Evolutionary conservation across 345 rosid species (phyloP).

Genomic region (thale cress (Arabidopsis thaliana)): TAIR10.1 NC_003070.9:16999501-17000000

Average conservation of each 20-base stretch:
- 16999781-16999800: slow-evolving; percentile 85
- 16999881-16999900: slow-evolving; percentile 33
- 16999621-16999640: slow-evolving; percentile 47
- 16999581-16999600: slow-evolving; percentile 62
- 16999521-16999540: background rate
- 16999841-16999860: slow-evolving; percentile 87
- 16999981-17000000: background rate
- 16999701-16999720: slow-evolving; percentile 86
- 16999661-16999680: slow-evolving; percentile 53
- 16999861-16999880: slow-evolving; percentile 95
- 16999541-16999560: slow-evolving; percentile 4
- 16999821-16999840: slow-evolving; percentile 73
- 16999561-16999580: slow-evolving; percentile 45
- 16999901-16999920: background rate
- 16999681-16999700: slow-evolving; percentile 65
- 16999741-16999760: slow-evolving; percentile 76
- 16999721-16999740: slow-evolving; percentile 81
- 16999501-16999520: background rate
- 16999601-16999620: slow-evolving; percentile 45
- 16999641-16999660: slow-evolving; percentile 55
- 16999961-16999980: background rate
- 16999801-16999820: slow-evolving; percentile 89
- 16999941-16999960: background rate
- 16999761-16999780: slow-evolving; percentile 86
- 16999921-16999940: background rate